phyloP scores from a whole-genome alignment of 2,329 filamentous ascomycete genomes.

The Stemphylium vesicarium region DNA sequence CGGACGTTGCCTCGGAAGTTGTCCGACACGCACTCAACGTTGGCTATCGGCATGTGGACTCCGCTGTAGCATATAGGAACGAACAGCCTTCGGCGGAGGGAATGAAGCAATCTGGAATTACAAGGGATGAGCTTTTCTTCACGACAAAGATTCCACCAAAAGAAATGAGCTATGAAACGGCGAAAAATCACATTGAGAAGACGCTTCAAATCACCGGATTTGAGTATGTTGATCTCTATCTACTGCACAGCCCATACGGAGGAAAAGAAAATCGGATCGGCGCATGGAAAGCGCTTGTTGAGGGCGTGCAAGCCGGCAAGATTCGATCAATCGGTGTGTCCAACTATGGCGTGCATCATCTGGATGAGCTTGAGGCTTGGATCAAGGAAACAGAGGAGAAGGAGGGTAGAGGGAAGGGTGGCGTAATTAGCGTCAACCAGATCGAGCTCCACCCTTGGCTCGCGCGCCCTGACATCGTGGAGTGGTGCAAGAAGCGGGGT shows the following conservation, averaged over 20 bases:
- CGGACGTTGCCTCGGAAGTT: conserved; percentile 63
- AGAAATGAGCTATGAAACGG: conserved; percentile 64
- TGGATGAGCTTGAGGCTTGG: conserved; percentile 61
- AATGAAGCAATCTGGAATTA: conserved; percentile 62
- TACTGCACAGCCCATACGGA: conserved; percentile 62
- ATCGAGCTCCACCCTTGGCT: conserved; percentile 88
- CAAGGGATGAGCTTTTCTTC: conserved; percentile 68
- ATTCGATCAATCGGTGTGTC: conserved; percentile 61
- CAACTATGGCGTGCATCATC: conserved; percentile 63
- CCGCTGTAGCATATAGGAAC: conserved; percentile 70
- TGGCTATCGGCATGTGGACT: conserved; percentile 70
- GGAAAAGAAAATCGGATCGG: conserved; percentile 58
- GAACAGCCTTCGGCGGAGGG: conserved; percentile 71
- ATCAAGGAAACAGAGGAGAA: conserved; percentile 68
- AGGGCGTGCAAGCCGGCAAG: conserved; percentile 59
- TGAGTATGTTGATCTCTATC: conserved; percentile 72
- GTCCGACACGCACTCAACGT: conserved; percentile 63
- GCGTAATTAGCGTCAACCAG: conserved; percentile 81
- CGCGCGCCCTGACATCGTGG: conserved; percentile 75
- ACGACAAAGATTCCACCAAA: conserved; percentile 73
- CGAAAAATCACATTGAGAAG: conserved; percentile 63
- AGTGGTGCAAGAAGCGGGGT: conserved; percentile 70
- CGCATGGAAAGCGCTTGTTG: conserved; percentile 61
- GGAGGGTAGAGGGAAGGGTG: conserved; percentile 67
- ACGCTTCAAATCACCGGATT: conserved; percentile 61